Percentiles rank a stretch among this genome's conserved stretches.
Evolutionary conservation across 2,329 filamentous ascomycete genomes (phyloP).

Genomic region (Beauveria pseudobassiana): DNA sequence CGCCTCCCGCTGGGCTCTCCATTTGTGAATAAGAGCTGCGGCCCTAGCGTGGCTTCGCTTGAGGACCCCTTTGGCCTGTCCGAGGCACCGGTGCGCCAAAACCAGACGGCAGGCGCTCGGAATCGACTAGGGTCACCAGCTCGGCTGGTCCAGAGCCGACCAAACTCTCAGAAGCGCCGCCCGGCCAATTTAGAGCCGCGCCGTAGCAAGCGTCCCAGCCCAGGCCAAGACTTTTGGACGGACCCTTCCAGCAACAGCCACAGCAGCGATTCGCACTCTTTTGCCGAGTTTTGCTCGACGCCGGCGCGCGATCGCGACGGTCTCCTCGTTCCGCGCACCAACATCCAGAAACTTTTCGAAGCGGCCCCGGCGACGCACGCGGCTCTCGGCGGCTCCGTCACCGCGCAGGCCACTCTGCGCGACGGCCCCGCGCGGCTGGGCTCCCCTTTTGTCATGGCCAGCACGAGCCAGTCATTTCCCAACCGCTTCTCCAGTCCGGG

Average conservation of each 20-base stretch:
- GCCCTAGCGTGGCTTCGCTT: conserved; percentile 51
- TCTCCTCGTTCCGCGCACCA: conserved; percentile 34
- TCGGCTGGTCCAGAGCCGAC: conserved; percentile 41
- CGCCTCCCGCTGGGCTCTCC: conserved; percentile 43
- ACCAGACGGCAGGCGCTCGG: conserved; percentile 42
- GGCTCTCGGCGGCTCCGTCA: conserved; percentile 10
- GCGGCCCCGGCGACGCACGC: conserved; percentile 17
- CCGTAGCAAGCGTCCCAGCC: conserved; percentile 43
- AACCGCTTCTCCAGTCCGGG: conserved; percentile 43
- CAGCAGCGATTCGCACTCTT: conserved; percentile 15
- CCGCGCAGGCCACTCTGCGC: conserved; percentile 19
- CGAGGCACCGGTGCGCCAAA: conserved; percentile 32
- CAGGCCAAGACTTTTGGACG: conserved; percentile 47
- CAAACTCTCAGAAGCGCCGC: conserved; percentile 48
- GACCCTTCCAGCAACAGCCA: conserved; percentile 29
- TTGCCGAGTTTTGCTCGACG: conserved; percentile 28
- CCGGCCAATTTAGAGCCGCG: conserved; percentile 41
- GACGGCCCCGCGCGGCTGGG: conserved; percentile 40
- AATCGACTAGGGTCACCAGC: conserved; percentile 46
- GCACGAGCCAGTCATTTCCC: conserved; percentile 53
- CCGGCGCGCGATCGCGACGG: conserved; percentile 27
- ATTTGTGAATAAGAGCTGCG: conserved; percentile 52
- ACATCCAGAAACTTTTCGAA: conserved; percentile 34
- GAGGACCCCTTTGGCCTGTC: conserved; percentile 28
- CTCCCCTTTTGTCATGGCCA: conserved; percentile 48